Evolutionary conservation across 441 rosid genomes (phyloP), one percentile per base, ranked within the genome.

Genomic region (Pelargonium exstipulatum): DNA sequence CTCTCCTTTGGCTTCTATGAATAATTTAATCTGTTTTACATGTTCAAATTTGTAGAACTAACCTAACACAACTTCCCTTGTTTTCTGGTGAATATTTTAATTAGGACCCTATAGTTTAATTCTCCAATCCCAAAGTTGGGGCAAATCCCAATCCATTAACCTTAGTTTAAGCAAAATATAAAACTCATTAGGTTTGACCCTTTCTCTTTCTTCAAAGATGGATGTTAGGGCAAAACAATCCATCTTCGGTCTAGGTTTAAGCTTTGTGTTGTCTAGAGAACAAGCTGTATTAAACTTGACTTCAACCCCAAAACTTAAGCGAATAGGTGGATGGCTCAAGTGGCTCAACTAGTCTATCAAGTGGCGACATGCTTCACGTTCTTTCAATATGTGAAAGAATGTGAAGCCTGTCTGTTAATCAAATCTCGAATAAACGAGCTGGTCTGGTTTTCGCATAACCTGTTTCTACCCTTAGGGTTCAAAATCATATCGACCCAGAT

Each of bases 1-100:
- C 58, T n/a, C 16, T 16, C 8, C 58, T 51, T 6, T 51, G 17
- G 8, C 17, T 6, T 51, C 16, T 51, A 18, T 51, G 58, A 51
- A 51, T 51, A n/a, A 17, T 51, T 51, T 51, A 51, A 16, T 51
- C 58, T 16, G 58, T 51, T 17, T 51, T 16, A 4, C 18, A 51
- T 14, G 5, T 51, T 13, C 22, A 14, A 51, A 51, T 22, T 51
- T 51, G 17, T 51, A 51, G 16, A n/a, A 51, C 58, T 51, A 51
- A 51, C 58, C 58, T 51, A 51, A 51, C 58, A 51, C 58, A 14
- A 51, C 49, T 45, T 45, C 49, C 49, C 49, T 45, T 45, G 49
- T 45, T 45, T 45, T 45, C 49, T 45, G 49, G 13, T 45, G 49
- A 45, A 45, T 45, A 45, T 45, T 45, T 13, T 9, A 45, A 9